These are phyloP conservation scores for Achaetomiella virescens DNA, from an alignment of 495 filamentous ascomycete genomes.

Conservation along the genomic window DNA sequence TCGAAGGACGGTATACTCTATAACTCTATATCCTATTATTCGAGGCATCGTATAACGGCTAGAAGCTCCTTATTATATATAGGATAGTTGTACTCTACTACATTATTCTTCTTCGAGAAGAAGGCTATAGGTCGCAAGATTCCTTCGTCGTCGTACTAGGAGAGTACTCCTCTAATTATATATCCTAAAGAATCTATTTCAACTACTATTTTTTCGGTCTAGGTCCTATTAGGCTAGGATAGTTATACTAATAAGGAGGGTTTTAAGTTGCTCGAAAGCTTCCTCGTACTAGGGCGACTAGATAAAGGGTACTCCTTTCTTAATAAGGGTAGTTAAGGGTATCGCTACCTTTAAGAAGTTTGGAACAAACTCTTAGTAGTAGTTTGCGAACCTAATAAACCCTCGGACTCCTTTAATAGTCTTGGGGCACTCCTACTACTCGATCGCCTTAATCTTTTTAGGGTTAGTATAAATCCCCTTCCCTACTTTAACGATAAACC, in stretches of 20 bases:
- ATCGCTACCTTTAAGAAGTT: not conserved
- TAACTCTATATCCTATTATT: not conserved
- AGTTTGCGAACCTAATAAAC: not conserved
- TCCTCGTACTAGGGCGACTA: not conserved
- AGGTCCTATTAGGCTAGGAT: not conserved
- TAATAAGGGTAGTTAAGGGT: not conserved
- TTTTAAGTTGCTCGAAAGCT: not conserved
- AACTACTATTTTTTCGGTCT: not conserved
- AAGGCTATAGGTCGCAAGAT: not conserved
- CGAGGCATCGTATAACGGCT: not conserved
- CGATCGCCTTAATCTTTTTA: not conserved
- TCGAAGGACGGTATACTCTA: not conserved
- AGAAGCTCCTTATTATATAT: constrained; percentile 7
- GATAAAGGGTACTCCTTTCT: not conserved
- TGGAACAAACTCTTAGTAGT: not conserved
- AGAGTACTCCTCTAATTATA: not conserved
- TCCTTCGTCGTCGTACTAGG: not conserved
- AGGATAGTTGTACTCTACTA: not conserved
- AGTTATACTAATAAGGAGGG: not conserved
- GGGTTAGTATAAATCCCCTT: not conserved
- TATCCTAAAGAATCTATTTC: not conserved
- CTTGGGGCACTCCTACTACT: not conserved
- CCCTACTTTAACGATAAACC: not conserved
- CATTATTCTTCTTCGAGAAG: not conserved
- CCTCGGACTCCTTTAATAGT: not conserved